Evolutionary conservation across 345 rosid genomes (phyloP).

Genomic region (Atalantia buxifolia): DNA sequence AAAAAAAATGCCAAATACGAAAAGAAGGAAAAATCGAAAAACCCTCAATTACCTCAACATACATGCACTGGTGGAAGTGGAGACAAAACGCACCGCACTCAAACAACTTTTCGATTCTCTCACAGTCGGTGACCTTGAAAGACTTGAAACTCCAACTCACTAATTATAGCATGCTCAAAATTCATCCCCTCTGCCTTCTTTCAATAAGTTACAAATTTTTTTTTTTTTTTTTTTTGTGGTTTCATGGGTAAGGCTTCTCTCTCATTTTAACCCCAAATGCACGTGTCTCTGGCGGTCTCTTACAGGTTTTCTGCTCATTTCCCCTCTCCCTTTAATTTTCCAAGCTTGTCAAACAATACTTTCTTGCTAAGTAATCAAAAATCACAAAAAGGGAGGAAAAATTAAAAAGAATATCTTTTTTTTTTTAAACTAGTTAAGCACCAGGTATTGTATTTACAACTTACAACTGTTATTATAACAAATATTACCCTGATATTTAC

Average conservation of each 20-base stretch:
- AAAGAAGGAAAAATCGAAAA: no score
- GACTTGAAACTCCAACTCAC: neutral
- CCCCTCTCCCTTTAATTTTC: no score
- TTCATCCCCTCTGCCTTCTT: slow-evolving; percentile 11
- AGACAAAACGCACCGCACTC: slow-evolving; percentile 9
- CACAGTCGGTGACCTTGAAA: neutral
- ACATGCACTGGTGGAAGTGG: neutral
- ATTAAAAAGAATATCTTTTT: no score
- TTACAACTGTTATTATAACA: no score
- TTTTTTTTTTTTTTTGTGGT: neutral
- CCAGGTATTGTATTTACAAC: no score
- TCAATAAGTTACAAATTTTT: neutral
- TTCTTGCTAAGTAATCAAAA: no score
- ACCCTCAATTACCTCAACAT: no score
- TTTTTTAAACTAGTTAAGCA: no score
- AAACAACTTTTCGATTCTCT: neutral
- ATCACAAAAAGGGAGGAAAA: no score
- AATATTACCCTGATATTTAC: no score
- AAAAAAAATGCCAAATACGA: neutral
- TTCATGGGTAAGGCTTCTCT: neutral
- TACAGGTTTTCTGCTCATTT: neutral
- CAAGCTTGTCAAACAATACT: neutral
- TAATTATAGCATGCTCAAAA: neutral
- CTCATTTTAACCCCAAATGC: neutral
- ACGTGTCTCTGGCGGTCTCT: neutral